These are phyloP conservation scores for Botryotinia globosa DNA, from an alignment of 2,329 filamentous ascomycete species.

Conservation along the genomic window DNA sequence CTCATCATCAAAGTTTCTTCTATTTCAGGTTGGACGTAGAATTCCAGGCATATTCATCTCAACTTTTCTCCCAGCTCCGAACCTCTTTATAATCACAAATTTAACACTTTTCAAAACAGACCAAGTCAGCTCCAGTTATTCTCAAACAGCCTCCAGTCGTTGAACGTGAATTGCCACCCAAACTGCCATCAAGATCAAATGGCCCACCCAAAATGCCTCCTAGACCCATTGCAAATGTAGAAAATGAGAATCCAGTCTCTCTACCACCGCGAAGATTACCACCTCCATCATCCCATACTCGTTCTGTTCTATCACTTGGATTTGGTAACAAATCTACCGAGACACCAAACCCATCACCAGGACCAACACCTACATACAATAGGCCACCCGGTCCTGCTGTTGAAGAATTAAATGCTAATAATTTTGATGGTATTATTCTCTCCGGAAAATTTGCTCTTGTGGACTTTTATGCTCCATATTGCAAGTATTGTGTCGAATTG, in stretches of 20 bases:
- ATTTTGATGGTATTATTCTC: slow-evolving; percentile 86
- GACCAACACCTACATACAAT: slow-evolving; percentile 22
- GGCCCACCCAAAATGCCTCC: slow-evolving; percentile 52
- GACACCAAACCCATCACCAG: slow-evolving; percentile 27
- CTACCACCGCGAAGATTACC: slow-evolving; percentile 30
- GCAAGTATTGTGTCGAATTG: slow-evolving; percentile 90
- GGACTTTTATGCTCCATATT: slow-evolving; percentile 98
- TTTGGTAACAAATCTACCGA: slow-evolving; percentile 32
- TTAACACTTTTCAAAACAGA: slow-evolving; percentile 19
- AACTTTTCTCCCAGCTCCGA: not conserved
- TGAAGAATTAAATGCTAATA: slow-evolving; percentile 78
- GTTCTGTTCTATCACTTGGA: slow-evolving; percentile 31
- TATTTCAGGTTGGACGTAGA: not conserved
- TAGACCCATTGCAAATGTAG: slow-evolving; percentile 37
- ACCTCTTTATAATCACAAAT: not conserved
- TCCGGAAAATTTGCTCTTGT: slow-evolving; percentile 92
- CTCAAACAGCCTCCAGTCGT: slow-evolving; percentile 27
- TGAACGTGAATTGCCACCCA: slow-evolving; percentile 31
- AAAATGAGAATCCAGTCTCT: slow-evolving; percentile 21
- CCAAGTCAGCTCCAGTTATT: slow-evolving; percentile 42
- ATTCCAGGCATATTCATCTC: not conserved
- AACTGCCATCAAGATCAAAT: slow-evolving; percentile 34
- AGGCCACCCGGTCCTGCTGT: slow-evolving; percentile 46
- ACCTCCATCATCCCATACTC: slow-evolving; percentile 26
- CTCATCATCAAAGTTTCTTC: not conserved